Base-by-base conservation (phyloP, 2,329 filamentous ascomycete species). In the Exophiala phaeomuriformis region DNA sequence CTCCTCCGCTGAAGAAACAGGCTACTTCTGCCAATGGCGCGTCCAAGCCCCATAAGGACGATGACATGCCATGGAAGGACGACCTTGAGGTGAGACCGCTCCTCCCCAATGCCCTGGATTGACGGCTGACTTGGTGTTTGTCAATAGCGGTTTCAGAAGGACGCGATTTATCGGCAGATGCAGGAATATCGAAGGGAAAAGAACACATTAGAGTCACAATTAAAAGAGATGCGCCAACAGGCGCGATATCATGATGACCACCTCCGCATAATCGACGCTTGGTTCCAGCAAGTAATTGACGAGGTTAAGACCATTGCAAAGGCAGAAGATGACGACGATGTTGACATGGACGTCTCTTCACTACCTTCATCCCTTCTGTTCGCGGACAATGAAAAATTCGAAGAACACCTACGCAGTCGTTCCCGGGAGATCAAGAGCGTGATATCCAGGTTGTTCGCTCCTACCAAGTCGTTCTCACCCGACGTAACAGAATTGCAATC, bases 91-190 rank as follows among this genome's bases (percentile, higher is more conserved):
- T 86, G 73, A 82, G 89, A 80, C 67, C 70, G 4, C 28, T 56
- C 50, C 35, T 28, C 12, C 30, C 37, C 35, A 30, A 32, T 45
- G 27, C 12, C 44, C 4, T 27, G 27, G 32, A 41, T 41, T 32
- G n/a, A 35, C 51, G 33, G 12, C 59, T 51, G 53, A 55, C 40
- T 27, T 32, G 10, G n/a, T 19, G 10, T 36, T 47, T 39, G 9
- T 35, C 7, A 40, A 64, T 71, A 94, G 89, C 83, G 86, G 68
- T 93, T 86, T 66, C 87, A 91, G 73, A 98, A 97, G 74, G 93
- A 95, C 75, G 93, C 93, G 60, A 95, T 98, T 68, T 85, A 88
- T 65, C 88, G 94, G 54, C 91, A 96, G 73, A 95, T 98, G 90
- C 88, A 90, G 68, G 93, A 97, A 72, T 96, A 95, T 72, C 95